These are phyloP conservation scores for Corrigiola litoralis DNA, from an alignment of 179 eudicot species.

Conservation along the genomic window DNA sequence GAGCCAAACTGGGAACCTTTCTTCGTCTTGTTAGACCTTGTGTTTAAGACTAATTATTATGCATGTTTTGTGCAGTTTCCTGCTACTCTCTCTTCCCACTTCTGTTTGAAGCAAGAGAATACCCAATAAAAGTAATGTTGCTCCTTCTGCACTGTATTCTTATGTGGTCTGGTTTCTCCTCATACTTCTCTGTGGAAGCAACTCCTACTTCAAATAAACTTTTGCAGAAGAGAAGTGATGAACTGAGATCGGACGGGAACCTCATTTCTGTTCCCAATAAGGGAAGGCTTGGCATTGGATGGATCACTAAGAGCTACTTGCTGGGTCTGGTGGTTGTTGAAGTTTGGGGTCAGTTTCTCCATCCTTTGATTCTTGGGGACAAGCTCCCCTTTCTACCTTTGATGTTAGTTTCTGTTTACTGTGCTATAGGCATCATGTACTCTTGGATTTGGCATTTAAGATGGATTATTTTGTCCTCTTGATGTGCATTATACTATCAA, in stretches of 20 bases:
- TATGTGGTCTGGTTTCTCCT: constrained; percentile 67
- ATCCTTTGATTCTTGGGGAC: constrained; percentile 52
- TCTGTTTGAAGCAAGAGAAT: constrained; percentile 81
- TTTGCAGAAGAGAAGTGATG: constrained; percentile 14
- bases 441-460: constrained; percentile 91
- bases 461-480: constrained; percentile 35
- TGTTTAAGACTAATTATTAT: not conserved
- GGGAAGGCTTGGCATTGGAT: constrained; percentile 37
- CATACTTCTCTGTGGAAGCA: constrained; percentile 29
- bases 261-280: constrained; percentile 9
- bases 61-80: constrained; percentile 50
- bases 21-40: not conserved
- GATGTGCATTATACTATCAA: too few relatives aligned
- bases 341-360: constrained; percentile 74
- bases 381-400: constrained; percentile 77
- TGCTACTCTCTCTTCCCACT: constrained; percentile 94
- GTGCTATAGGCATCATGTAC: constrained; percentile 70
- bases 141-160: constrained; percentile 54
- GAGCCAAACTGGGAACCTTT: not conserved
- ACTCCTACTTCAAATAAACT: constrained; percentile 19
- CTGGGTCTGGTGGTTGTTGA: constrained; percentile 68
- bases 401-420: constrained; percentile 65
- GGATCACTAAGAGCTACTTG: constrained; percentile 55
- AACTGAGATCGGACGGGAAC: constrained; percentile 11
- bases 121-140: constrained; percentile 69